Evolutionary conservation across 441 rosid genomes (phyloP), one percentile per base, ranked within the genome.

Genomic region (Macaranga tanarius): DNA sequence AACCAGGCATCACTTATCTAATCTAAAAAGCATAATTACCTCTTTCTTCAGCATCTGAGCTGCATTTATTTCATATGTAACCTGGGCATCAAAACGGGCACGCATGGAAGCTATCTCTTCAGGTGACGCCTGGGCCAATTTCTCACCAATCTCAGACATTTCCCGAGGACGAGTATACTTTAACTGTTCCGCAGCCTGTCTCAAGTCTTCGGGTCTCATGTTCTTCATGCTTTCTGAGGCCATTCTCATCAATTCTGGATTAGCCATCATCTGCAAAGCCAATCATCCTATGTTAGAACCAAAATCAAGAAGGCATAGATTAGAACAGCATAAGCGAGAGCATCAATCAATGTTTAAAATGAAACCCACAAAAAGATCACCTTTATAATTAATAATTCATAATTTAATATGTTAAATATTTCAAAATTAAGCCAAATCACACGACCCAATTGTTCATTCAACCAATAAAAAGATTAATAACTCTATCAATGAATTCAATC

Each of bases 211-310:
- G 16, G 97, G 95, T 79, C 82, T 90, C 91, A 93, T 89, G 76
- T 90, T 91, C 84, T 87, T 87, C 99, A 95, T 88, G 79, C 91
- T 84, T 74, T 95, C 98, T 0, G 97, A 81, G 13, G 99, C 98
- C 92, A 93, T 93, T 73, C 81, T 95, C 95, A 95, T 84, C 87
- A 91, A 82, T 6, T 93, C 98, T 17, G 97, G 99, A 81, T 95
- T 95, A 34, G 97, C 81, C 97, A 91, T 90, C 95, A 93, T 86
- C 99, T 95, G 83, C 77, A 76, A 38, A 2, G 51, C 63, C 80
- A 76, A 47, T 10, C 54, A 38, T 34, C 17, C 9, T 71, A 57
- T 51, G 48, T 54, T 34, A 73, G 11, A 26, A 16, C 62, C 52
- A 73, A 57, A n/a, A 20, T 28, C 31, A 7, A 65, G 62, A 60